Base-by-base conservation (phyloP, 441 rosid genomes). In the Mallotus repandus region DNA sequence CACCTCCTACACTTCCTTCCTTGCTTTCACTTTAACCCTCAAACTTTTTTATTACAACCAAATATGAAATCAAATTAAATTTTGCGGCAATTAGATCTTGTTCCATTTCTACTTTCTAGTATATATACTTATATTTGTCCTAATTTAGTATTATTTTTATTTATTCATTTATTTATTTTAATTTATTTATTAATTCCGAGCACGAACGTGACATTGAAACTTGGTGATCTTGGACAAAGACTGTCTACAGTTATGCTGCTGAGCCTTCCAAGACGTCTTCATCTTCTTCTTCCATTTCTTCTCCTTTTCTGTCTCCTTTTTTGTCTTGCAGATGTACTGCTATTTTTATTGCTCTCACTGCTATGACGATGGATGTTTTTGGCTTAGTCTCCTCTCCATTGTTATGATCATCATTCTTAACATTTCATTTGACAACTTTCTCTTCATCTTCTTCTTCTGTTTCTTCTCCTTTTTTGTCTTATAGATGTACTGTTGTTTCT, bases 161-260 rank as follows among this genome's bases (percentile, higher is more conserved):
- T 25, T 25, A 25, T 25, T 25, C 29, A 25, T 25, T 0, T 25
- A 25, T 25, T 25, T 25, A 25, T 25, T 25, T 25, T 25, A 25
- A 25, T 25, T 25, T 0, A 25, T 25, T 25, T 25, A 25, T 25
- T 25, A 25, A 25, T 25, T 25, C 29, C 29, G 29, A 25, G 29
- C 29, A 25, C 1, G 29, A 1, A 1, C 29, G 29, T 25, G 29
- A 25, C 29, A 25, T n/a, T 88, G 85, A 94, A 92, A 78, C 97
- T 90, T 13, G 97, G 96, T 12, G 97, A 90, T 71, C 84, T 83
- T 54, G 86, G 84, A 72, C 70, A 80, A 21, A 76, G 41, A 56
- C 71, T 49, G 38, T 70, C 62, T 55, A 73, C 82, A 19, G 70
- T 81, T 3, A 77, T 57, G 48, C 70, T 64, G 46, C 74, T 69